Conservation (phyloP, 2,329 filamentous ascomycete genomes). For the Aureobasidium leucospermi region DNA sequence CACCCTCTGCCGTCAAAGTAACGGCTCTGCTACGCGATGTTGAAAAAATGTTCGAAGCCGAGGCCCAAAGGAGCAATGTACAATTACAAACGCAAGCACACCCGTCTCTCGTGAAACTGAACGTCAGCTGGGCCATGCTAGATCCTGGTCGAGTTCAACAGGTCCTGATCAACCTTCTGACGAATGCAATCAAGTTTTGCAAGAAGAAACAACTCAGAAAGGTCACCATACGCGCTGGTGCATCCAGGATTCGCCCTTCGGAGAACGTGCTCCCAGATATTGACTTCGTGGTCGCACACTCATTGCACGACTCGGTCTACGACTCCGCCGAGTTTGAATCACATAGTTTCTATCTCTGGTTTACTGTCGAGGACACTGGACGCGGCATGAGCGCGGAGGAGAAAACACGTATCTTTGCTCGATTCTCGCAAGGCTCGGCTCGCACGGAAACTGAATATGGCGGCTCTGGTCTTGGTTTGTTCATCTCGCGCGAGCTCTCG, state of each 20-base stretch:
- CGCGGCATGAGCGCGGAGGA: conserved; percentile 32
- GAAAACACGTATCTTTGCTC: conserved; percentile 51
- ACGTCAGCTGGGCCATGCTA: conserved; percentile 21
- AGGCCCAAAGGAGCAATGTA: conserved; percentile 24
- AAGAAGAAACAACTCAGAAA: conserved; percentile 16
- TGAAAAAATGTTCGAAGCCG: conserved; percentile 29
- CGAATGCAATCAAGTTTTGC: conserved; percentile 23
- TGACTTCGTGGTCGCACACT: conserved; percentile 19
- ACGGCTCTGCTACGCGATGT: conserved; percentile 21
- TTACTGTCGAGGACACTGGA: conserved; percentile 23
- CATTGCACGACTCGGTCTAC: conserved; percentile 7
- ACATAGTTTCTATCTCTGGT: conserved; percentile 17
- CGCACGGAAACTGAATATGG: conserved; percentile 61
- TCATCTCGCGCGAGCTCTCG: conserved; percentile 59
- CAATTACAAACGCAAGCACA: conserved; percentile 13
- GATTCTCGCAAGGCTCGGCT: conserved; percentile 61
- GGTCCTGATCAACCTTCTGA: conserved; percentile 23
- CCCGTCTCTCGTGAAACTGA: not conserved
- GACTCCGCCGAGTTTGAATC: conserved; percentile 13
- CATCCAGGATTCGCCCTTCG: conserved; percentile 15
- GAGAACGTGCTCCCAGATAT: conserved; percentile 28
- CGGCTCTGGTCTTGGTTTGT: conserved; percentile 61
- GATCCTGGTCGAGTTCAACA: conserved; percentile 21
- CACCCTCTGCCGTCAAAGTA: conserved; percentile 18
- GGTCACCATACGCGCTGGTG: conserved; percentile 18